A percentile compares a stretch with the other conserved stretches of the same genome.
These are phyloP conservation scores for Linnemannia exigua DNA, from an alignment of 192 early-diverging fungal genomes.

Conservation along the genomic window DNA sequence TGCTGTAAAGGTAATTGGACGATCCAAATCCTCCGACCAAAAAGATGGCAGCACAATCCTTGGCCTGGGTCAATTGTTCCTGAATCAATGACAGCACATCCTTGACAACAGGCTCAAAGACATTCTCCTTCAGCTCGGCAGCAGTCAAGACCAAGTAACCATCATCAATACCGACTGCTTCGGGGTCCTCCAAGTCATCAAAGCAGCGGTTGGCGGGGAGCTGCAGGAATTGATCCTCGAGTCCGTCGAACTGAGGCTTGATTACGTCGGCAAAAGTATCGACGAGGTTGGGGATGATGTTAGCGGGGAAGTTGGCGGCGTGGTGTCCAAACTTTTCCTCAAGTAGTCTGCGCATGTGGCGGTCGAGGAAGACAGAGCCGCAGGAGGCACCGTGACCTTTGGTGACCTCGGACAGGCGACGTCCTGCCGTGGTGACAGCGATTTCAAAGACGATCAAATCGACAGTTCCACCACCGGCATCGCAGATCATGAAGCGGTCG, in stretches of 20 bases:
- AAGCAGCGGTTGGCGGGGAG: conserved; percentile 56
- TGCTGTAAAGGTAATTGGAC: conserved; percentile 57
- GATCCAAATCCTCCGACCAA: conserved; percentile 70
- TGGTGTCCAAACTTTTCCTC: conserved; percentile 58
- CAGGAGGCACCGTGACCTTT: conserved; percentile 63
- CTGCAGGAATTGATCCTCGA: conserved; percentile 61
- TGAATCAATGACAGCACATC: conserved; percentile 57
- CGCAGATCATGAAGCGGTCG: conserved; percentile 64
- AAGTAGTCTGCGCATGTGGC: conserved; percentile 54
- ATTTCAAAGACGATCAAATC: conserved; percentile 68
- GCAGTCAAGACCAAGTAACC: conserved; percentile 55
- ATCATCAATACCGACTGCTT: conserved; percentile 57
- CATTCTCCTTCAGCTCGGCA: conserved; percentile 58
- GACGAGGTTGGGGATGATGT: conserved; percentile 57
- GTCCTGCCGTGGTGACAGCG: conserved; percentile 46
- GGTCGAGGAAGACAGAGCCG: conserved; percentile 63
- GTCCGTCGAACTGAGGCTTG: conserved; percentile 64
- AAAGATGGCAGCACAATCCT: conserved; percentile 60
- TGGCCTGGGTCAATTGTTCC: conserved; percentile 55
- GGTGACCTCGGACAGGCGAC: conserved; percentile 61
- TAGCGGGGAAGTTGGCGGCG: conserved; percentile 57
- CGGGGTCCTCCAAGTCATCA: conserved; percentile 45
- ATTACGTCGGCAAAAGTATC: conserved; percentile 61
- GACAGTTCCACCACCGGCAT: conserved; percentile 68
- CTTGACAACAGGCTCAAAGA: conserved; percentile 64